A percentile compares a stretch with the other conserved stretches of the same genome.
Evolutionary conservation across 352 stramenopile species (phyloP).

Genomic region (Phytophthora cryptogea): DNA sequence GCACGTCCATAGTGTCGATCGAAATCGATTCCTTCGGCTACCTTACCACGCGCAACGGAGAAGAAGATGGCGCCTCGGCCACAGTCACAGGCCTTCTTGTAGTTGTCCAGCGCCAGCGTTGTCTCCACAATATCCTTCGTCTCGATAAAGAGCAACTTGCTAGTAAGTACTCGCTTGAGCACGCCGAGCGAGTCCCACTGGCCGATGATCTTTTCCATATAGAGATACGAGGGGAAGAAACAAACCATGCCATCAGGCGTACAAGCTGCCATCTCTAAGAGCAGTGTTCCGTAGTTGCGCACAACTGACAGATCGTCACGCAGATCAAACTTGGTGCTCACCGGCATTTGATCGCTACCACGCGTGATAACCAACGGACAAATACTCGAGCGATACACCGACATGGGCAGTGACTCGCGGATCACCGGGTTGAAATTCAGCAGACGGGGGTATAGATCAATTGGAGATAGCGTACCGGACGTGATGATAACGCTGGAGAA

Average conservation of each 20-base stretch:
- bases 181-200: constrained; percentile 94
- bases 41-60: constrained; percentile 98
- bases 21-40: constrained; percentile 99
- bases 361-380: constrained; percentile 97
- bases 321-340: constrained; percentile 95
- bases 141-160: constrained; percentile 99
- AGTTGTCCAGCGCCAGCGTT: constrained; percentile 98
- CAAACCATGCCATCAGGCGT: constrained; percentile 98
- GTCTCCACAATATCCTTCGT: constrained; percentile 99
- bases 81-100: constrained; percentile 95
- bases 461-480: constrained; percentile 96
- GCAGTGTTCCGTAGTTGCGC: constrained; percentile 95
- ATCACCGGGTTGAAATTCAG: constrained; percentile 98
- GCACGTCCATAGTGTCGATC: constrained; percentile 98
- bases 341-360: constrained; percentile 95
- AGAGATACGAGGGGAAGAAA: constrained; percentile 99
- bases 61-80: constrained; percentile 98
- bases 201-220: constrained; percentile 99
- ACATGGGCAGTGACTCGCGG: constrained; percentile 97
- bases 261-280: constrained; percentile 94
- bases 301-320: constrained; percentile 92
- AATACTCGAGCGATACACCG: constrained; percentile 97
- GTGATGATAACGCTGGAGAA: constrained; percentile 91
- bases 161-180: constrained; percentile 94
- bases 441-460: constrained; percentile 99